Evolutionary conservation across 768 basidiomycete species (phyloP), one percentile per base, ranked within the genome.

Genomic region (Ramaria sp.): DNA sequence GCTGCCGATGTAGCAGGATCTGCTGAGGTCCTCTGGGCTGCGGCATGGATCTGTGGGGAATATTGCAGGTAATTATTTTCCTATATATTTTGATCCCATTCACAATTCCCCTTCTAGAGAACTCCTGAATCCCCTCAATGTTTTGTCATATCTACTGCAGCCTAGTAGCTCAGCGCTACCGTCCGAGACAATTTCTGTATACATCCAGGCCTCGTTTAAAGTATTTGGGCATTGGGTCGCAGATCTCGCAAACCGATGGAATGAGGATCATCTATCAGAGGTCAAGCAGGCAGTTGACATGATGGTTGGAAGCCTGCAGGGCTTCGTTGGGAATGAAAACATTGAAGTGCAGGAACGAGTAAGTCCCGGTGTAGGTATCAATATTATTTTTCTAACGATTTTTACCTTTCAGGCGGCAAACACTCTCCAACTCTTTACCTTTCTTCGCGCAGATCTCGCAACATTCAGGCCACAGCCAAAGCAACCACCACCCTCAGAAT

Each of bases 31-130:
- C 72, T 96, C 1, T 91, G 89, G 80, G 96, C 94, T 0, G 94
- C 93, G 10, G 91, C 92, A 5, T 99, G 91, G 89, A 88, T 97
- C 62, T 92, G 90, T 60, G 95, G 94, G 19, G 96, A 99, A 70
- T 91, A 91, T 67, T 85, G 87, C 78, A 77, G 82, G 94, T 93
- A 17, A 5, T 19, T 33, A 4, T 19, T 30, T 33, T 30, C 13
- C 3, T n/a, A 10, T 7, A 1, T 30, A 19, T 10, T 49, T 6
- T 6, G 17, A 4, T 9, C 7, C 4, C 27, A 49, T 24, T 49
- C 17, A 43, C n/a, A 13, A 49, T 27, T 49, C n/a, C 37, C 30
- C 22, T 37, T 47, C 34, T 64, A 93, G 91, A 46, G 86, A 91
- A 61, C 74, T 93, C n/a, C 69, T 78, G 0, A 86, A 89, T 47